Conservation (phyloP, 1,139 yeast species). For the Candida gigantensis region DNA sequence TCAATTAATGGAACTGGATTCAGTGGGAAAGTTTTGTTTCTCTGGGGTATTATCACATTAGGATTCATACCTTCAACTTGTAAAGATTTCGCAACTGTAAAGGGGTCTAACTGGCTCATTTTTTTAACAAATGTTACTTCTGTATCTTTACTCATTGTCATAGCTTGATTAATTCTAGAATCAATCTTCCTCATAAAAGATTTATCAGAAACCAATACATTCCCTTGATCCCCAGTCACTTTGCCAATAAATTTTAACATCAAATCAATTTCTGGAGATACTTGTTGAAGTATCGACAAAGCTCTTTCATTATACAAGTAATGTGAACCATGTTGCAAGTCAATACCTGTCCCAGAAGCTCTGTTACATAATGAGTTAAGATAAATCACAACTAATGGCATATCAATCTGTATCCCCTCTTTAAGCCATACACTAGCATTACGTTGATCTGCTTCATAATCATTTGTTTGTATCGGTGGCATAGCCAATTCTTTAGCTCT, state of each 20-base stretch:
- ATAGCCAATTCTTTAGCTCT: slow-evolving; percentile 31
- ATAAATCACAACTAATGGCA: slow-evolving; percentile 28
- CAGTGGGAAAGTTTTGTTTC: slow-evolving; percentile 25
- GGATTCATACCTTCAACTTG: slow-evolving; percentile 27
- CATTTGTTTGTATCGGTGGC: slow-evolving; percentile 25
- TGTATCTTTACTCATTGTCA: not conserved
- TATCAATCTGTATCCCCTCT: slow-evolving; percentile 11
- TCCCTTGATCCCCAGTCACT: slow-evolving; percentile 8
- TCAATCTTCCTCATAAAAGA: slow-evolving; percentile 18
- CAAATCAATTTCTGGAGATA: slow-evolving; percentile 30
- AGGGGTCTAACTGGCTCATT: slow-evolving; percentile 17
- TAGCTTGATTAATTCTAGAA: slow-evolving; percentile 15
- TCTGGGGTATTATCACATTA: slow-evolving; percentile 28
- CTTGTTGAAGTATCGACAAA: slow-evolving; percentile 10
- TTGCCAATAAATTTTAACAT: slow-evolving; percentile 20
- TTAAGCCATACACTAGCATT: slow-evolving; percentile 5
- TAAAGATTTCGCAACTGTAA: slow-evolving; percentile 12
- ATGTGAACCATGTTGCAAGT: slow-evolving; percentile 27
- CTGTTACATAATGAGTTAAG: slow-evolving; percentile 34
- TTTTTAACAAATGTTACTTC: slow-evolving; percentile 5
- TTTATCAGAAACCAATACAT: slow-evolving; percentile 8
- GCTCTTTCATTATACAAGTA: slow-evolving; percentile 27
- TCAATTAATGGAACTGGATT: slow-evolving; percentile 31
- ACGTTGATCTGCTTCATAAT: not conserved
- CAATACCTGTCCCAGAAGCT: slow-evolving; percentile 29